Conservation (phyloP, 2,329 filamentous ascomycete species). For the Penicillium brasilianum region DNA sequence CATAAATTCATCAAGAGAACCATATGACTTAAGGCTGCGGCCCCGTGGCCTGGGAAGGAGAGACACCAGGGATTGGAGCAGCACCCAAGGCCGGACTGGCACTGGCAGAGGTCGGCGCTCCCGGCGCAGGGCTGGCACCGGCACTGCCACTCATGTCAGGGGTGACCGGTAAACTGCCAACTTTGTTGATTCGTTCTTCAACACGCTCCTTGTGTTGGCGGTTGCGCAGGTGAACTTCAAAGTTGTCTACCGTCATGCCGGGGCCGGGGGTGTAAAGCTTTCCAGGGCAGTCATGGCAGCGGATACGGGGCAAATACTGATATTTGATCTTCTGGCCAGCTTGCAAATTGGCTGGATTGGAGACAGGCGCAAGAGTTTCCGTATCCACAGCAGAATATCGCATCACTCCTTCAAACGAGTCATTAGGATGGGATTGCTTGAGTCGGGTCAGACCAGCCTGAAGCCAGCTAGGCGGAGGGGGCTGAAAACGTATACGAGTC, state of each 20-base stretch:
- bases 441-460: conserved; percentile 73
- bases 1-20: conserved; percentile 28
- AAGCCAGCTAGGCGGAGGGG: conserved; percentile 87
- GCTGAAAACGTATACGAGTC: conserved; percentile 56
- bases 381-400: conserved; percentile 82
- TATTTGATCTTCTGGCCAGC: conserved; percentile 70
- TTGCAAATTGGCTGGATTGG: conserved; percentile 57
- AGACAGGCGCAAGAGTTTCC: conserved; percentile 68
- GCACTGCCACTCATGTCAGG: conserved; percentile 20
- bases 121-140: conserved; percentile 24
- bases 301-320: conserved; percentile 85
- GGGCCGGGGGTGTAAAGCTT: conserved; percentile 93
- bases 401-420: conserved; percentile 90
- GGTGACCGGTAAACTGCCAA: conserved; percentile 12
- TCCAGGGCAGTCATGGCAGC: conserved; percentile 88
- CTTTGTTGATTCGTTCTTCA: conserved; percentile 54
- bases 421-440: conserved; percentile 72
- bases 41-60: conserved; percentile 20
- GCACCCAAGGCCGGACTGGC: conserved; percentile 25
- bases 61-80: conserved; percentile 9
- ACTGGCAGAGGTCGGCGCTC: conserved; percentile 14
- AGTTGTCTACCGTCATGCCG: conserved; percentile 82
- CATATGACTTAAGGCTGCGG: conserved; percentile 23
- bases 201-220: conserved; percentile 77
- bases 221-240: conserved; percentile 90